Evolutionary conservation across 2,329 filamentous ascomycete genomes (phyloP), one percentile per base, ranked within the genome.

Genomic region (Fusarium longipes): DNA sequence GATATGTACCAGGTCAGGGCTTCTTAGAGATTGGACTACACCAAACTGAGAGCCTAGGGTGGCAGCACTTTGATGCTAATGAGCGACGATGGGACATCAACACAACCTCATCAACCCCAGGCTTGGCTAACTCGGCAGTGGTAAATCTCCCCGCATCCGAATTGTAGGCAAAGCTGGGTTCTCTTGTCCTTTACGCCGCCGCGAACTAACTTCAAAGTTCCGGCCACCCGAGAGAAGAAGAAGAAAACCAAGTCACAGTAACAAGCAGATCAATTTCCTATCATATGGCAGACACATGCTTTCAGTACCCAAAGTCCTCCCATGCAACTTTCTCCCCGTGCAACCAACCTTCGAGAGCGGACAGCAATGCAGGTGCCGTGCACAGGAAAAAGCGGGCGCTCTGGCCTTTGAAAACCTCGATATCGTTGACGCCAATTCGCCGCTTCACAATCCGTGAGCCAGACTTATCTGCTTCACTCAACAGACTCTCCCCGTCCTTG

Each of bases 251-350:
- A 35, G 14, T 36, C 38, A 44, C 49, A 24, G 20, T 8, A 48
- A 18, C 10, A 49, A 30, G 18, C 32, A 57, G 15, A 36, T 47
- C 22, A 24, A 52, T 52, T 47, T 35, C n/a, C 20, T 33, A 40
- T 27, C 10, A 3, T 33, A 22, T n/a, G 20, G 15, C 20, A 33
- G 12, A 15, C 20, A 48, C 12, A 27, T 11, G 9, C 40, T 30
- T n/a, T 61, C 17, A 89, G 71, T 89, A 90, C 32, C 82, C 81
- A 75, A 90, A 90, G 70, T 87, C 87, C 75, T 90, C 88, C 77
- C 81, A 86, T 2, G 83, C 78, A 35, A 89, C 78, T 32, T 82
- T 80, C 70, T 87, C 85, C 0, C 83, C 84, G 1, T 79, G 78
- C 56, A 89, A 70, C 88, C 87, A 90, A 10, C 72, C 77, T 57